Evolutionary conservation across 257 asterid genomes (phyloP).

Genomic region (Gentiana dahurica): DNA sequence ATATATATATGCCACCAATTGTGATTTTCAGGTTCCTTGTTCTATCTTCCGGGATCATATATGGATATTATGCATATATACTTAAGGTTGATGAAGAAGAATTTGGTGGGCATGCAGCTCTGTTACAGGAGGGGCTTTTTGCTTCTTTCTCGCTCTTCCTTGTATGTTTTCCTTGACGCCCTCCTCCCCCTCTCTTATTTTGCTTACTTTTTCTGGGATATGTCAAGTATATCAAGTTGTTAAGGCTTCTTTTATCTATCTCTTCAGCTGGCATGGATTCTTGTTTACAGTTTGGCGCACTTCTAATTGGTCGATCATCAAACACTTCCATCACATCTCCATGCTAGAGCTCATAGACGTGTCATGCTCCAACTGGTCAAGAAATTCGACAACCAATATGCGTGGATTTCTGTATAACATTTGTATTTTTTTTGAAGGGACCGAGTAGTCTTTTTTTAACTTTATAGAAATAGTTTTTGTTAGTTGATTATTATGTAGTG

Average conservation of each 20-base stretch:
- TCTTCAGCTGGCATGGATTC: slow-evolving; percentile 81
- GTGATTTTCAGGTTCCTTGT: slow-evolving; percentile 46
- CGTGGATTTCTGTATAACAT: slow-evolving; percentile 2
- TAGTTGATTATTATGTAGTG: background rate
- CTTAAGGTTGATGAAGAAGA: slow-evolving; percentile 92
- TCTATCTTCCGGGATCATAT: slow-evolving; percentile 68
- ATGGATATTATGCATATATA: slow-evolving; percentile 64
- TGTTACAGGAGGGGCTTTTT: slow-evolving; percentile 91
- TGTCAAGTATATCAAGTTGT: background rate
- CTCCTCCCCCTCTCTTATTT: background rate
- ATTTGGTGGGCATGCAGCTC: slow-evolving; percentile 89
- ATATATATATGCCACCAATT: slow-evolving; percentile 6
- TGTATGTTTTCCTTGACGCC: slow-evolving; percentile 24
- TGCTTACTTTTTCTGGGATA: background rate
- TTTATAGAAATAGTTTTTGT: background rate
- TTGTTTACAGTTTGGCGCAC: slow-evolving; percentile 93
- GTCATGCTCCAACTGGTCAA: background rate
- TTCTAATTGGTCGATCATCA: slow-evolving; percentile 33
- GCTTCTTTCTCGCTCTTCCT: slow-evolving; percentile 85
- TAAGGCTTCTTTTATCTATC: background rate
- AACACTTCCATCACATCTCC: slow-evolving; percentile 7
- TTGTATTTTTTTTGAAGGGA: slow-evolving; percentile 3
- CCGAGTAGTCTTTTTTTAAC: background rate
- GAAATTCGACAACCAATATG: background rate
- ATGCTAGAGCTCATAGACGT: background rate